Percentiles rank a stretch among this genome's conserved stretches.
Conservation (phyloP, 78 protist species). For the Dictyostelium intermedium region DNA sequence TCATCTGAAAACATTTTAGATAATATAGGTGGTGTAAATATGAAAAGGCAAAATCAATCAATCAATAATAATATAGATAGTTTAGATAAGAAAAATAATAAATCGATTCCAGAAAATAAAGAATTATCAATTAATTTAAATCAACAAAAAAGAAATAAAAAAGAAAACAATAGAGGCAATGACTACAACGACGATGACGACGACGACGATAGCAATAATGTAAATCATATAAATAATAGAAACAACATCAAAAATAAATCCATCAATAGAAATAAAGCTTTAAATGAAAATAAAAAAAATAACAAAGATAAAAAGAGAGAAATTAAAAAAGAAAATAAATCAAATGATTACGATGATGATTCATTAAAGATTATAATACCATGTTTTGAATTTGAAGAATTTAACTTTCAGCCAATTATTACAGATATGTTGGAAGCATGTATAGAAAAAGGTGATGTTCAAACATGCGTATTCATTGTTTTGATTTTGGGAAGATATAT, state of each 20-base stretch:
- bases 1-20: background rate
- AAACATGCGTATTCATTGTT: slow-evolving; percentile 57
- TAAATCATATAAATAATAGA: background rate
- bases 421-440: slow-evolving; percentile 57
- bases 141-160: background rate
- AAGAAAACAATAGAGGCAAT: background rate
- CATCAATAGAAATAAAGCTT: background rate
- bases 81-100: background rate
- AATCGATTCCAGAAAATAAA: background rate
- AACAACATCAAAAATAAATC: background rate
- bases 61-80: background rate
- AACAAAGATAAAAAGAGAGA: background rate
- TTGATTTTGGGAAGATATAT: background rate
- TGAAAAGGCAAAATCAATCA: background rate
- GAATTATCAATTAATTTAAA: background rate
- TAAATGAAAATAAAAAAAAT: background rate
- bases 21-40: background rate
- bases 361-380: background rate
- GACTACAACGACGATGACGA: background rate
- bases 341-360: background rate
- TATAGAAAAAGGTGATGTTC: slow-evolving; percentile 72
- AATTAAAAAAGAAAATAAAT: background rate
- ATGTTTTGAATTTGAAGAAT: slow-evolving; percentile 47
- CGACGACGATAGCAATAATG: background rate
- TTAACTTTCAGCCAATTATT: slow-evolving; percentile 36